Evolutionary conservation across 495 filamentous ascomycete species (phyloP).

Genomic region (Ascodesmis nigricans): DNA sequence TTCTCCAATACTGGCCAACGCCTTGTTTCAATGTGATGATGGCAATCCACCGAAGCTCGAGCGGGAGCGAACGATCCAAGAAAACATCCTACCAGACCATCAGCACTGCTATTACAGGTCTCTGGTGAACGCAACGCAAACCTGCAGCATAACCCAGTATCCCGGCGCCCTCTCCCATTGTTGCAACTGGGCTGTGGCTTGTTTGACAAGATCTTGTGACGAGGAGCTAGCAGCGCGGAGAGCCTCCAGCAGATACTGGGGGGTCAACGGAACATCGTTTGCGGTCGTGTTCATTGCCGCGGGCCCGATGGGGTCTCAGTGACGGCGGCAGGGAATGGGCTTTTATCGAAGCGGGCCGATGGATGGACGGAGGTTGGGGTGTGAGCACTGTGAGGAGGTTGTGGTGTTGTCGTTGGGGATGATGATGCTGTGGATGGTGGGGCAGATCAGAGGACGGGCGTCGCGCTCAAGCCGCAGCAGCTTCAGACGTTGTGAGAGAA

Average conservation of each 20-base stretch:
- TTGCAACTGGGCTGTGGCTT: conserved; percentile 60
- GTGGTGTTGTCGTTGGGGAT: too few relatives aligned
- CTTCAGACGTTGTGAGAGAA: too few relatives aligned
- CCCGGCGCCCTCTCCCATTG: conserved; percentile 58
- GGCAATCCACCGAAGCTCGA: conserved; percentile 62
- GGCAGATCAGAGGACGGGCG: too few relatives aligned
- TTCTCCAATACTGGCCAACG: conserved; percentile 83
- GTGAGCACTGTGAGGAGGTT: too few relatives aligned
- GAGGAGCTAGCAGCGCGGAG: conserved; percentile 51
- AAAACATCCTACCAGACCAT: conserved; percentile 59
- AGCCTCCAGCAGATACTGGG: conserved; percentile 46
- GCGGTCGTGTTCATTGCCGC: conserved; percentile 23
- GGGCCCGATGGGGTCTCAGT: too few relatives aligned
- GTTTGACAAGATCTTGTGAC: conserved; percentile 51
- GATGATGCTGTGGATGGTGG: too few relatives aligned
- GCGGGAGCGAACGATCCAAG: conserved; percentile 49
- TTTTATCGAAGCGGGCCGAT: too few relatives aligned
- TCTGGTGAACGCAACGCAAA: conserved; percentile 24
- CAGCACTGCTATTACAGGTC: neutral
- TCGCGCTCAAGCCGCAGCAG: too few relatives aligned
- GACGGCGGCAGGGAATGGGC: too few relatives aligned
- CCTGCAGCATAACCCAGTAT: conserved; percentile 66
- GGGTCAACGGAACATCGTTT: conserved; percentile 31
- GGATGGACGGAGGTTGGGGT: too few relatives aligned
- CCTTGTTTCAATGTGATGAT: conserved; percentile 91